Evolutionary conservation across 2,329 filamentous ascomycete species (phyloP), one percentile per base, ranked within the genome.

Genomic region (Teratosphaeria pseudoeucalypti): DNA sequence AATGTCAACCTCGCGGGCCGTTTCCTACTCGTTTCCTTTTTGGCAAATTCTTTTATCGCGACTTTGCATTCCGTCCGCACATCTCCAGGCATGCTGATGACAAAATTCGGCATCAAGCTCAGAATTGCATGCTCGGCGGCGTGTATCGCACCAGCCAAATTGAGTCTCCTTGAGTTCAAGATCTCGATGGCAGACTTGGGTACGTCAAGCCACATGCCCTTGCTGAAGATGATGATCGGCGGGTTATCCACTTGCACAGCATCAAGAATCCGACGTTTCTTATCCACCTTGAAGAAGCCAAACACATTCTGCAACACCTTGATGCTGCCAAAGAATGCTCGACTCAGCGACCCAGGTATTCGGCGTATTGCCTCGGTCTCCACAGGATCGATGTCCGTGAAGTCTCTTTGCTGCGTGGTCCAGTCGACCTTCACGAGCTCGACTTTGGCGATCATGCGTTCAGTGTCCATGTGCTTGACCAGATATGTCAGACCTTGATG

Each of bases 201-300:
- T 2, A 99, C 85, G 71, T 97, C 92, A 14, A 97, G 82, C 94
- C 94, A 99, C 85, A 96, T 89, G 47, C 92, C 94, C 71, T 94
- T 95, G 67, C 85, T 89, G 70, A 86, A 82, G 3, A 91, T 84
- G 56, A 94, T 84, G 57, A 97, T 90, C 0, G 94, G 91, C 2
- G 92, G 92, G 66, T 96, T 96, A 72, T 96, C 90, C 26, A 97
- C 91, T 61, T 92, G 84, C 0, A 97, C 87, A 2, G 92, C 92
- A 71, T 99, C 94, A 14, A 97, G 82, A 60, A 97, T 89, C 1
- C 90, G 85, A 1, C 88, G 84, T 65, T 85, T 87, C 70, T 87
- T 88, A 74, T 97, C 92, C n/a, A 96, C 78, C 72, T 97, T 97
- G 81, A 96, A 97, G 77, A 94, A 99, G 1, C 94, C 94, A 72